These are phyloP conservation scores for Lodderomyces margitis DNA, from an alignment of 1,139 yeast species.

Conservation along the genomic window DNA sequence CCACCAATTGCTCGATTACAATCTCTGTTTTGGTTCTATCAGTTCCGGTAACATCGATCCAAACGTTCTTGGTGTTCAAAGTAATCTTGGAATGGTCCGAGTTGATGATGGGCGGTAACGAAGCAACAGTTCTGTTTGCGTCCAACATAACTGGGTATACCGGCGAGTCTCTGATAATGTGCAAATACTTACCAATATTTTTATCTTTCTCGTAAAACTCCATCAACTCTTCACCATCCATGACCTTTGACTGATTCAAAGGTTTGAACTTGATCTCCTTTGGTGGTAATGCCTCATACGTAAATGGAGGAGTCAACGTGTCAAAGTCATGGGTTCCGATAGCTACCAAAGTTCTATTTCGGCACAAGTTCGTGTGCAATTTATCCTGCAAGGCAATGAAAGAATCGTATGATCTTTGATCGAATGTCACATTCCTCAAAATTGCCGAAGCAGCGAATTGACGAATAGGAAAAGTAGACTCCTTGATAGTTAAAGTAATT, in stretches of 20 bases:
- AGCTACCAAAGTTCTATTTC: slow-evolving; percentile 95
- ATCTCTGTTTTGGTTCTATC: slow-evolving; percentile 91
- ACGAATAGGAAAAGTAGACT: slow-evolving; percentile 70
- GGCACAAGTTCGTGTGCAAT: slow-evolving; percentile 90
- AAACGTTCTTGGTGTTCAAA: slow-evolving; percentile 79
- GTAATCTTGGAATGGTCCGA: slow-evolving; percentile 88
- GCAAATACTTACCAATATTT: slow-evolving; percentile 85
- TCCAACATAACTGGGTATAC: slow-evolving; percentile 91
- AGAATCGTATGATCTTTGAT: slow-evolving; percentile 84
- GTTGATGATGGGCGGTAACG: slow-evolving; percentile 96
- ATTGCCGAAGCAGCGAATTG: slow-evolving; percentile 96
- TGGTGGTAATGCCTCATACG: slow-evolving; percentile 84
- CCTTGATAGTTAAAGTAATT: slow-evolving; percentile 67
- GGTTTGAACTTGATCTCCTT: slow-evolving; percentile 77
- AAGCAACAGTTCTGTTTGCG: slow-evolving; percentile 72
- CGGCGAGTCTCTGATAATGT: slow-evolving; percentile 83
- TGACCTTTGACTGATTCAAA: slow-evolving; percentile 74
- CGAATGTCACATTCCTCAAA: slow-evolving; percentile 77
- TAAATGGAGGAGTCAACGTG: slow-evolving; percentile 77
- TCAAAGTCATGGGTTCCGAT: slow-evolving; percentile 98
- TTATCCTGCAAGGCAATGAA: slow-evolving; percentile 96
- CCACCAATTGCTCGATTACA: slow-evolving; percentile 87
- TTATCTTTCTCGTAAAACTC: slow-evolving; percentile 90
- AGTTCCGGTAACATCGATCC: slow-evolving; percentile 93
- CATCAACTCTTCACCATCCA: slow-evolving; percentile 79